Evolutionary conservation across 1,284 basidiomycete genomes (phyloP).

Genomic region (Xanthoconium separans): DNA sequence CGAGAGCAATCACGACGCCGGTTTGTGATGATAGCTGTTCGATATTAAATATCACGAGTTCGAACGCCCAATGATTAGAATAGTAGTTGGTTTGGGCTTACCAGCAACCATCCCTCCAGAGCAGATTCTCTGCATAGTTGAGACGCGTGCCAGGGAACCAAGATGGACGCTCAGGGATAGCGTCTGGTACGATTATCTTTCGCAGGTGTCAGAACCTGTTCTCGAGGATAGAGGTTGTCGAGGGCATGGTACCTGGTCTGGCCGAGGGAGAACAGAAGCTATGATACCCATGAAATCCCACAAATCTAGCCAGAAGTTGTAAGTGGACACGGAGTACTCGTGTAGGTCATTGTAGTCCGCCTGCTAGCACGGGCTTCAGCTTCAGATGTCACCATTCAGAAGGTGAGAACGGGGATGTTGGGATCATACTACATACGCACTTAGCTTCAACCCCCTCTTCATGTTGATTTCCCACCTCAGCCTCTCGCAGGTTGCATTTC

Average conservation of each 20-base stretch:
- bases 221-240: not conserved
- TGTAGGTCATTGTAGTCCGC: constrained; percentile 62
- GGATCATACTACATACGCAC: constrained; percentile 41
- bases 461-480: constrained; percentile 57
- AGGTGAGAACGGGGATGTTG: not conserved
- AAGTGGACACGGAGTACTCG: constrained; percentile 58
- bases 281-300: constrained; percentile 62
- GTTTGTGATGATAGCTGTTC: constrained; percentile 62
- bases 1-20: constrained; percentile 58
- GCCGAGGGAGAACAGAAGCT: constrained; percentile 49
- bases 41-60: not conserved
- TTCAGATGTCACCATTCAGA: not conserved
- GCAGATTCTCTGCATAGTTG: constrained; percentile 89
- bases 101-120: constrained; percentile 64
- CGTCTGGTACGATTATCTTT: constrained; percentile 46
- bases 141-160: constrained; percentile 79
- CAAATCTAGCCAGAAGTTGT: constrained; percentile 63
- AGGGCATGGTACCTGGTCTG: constrained; percentile 40
- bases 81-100: constrained; percentile 25
- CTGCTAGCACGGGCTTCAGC: constrained; percentile 35
- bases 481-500: constrained; percentile 43
- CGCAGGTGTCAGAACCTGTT: not conserved
- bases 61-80: not conserved
- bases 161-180: constrained; percentile 58
- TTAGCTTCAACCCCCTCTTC: constrained; percentile 53